Conservation (phyloP, 164 flowering plant species). For the Nelumbo lutea region DNA sequence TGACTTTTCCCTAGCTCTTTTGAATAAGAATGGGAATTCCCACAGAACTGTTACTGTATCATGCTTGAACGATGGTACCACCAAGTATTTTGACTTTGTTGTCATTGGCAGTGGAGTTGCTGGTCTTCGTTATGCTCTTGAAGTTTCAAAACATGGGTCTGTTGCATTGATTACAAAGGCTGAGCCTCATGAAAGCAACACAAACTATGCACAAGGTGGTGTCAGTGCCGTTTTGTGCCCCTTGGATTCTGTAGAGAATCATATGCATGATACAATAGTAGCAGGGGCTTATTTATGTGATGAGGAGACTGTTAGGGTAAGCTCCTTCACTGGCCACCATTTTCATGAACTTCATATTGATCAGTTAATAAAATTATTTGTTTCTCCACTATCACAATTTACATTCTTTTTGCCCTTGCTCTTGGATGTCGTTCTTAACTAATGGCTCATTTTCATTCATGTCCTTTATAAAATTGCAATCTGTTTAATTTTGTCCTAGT, state of each 20-base stretch:
- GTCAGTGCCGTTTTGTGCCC: slow-evolving; percentile 96
- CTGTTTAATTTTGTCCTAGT: no score
- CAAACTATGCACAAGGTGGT: slow-evolving; percentile 99
- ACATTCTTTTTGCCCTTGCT: not conserved
- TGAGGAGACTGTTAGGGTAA: slow-evolving; percentile 94
- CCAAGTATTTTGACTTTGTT: slow-evolving; percentile 76
- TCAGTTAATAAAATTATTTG: no score
- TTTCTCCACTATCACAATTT: no score
- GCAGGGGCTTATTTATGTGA: slow-evolving; percentile 98
- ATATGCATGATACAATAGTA: slow-evolving; percentile 87
- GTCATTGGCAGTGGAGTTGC: slow-evolving; percentile 98
- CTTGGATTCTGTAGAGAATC: slow-evolving; percentile 86
- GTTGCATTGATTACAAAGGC: slow-evolving; percentile 97
- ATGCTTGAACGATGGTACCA: slow-evolving; percentile 43
- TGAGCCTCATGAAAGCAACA: slow-evolving; percentile 94
- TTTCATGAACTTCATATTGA: no score
- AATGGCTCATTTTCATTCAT: no score
- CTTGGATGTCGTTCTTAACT: not conserved
- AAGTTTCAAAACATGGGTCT: slow-evolving; percentile 88
- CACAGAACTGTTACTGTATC: slow-evolving; percentile 31
- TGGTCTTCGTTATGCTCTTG: slow-evolving; percentile 92
- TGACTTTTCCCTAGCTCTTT: slow-evolving; percentile 15
- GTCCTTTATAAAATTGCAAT: no score
- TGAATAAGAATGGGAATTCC: slow-evolving; percentile 20
- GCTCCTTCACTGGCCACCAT: slow-evolving; percentile 7